phyloP scores from a whole-genome alignment of 352 stramenopile genomes.

The Blastocystis sp. region DNA sequence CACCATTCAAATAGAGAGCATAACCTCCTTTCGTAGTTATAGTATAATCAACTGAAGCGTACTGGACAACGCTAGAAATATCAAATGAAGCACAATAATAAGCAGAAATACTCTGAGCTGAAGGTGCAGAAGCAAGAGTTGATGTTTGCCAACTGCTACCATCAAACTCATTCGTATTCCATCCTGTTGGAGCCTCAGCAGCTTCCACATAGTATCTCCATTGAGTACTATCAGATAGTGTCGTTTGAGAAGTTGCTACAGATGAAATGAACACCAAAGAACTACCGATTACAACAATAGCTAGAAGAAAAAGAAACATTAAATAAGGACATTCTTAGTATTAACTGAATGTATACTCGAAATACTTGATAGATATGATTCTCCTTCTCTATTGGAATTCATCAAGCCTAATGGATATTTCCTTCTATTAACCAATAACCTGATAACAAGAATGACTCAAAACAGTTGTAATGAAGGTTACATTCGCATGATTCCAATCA shows the following conservation, averaged over 20 bases:
- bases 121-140: not conserved
- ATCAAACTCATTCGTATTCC: not conserved
- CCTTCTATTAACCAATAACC: too few relatives aligned
- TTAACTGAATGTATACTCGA: too few relatives aligned
- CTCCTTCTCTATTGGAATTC: too few relatives aligned
- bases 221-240: not conserved
- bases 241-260: not conserved
- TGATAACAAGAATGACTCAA: too few relatives aligned
- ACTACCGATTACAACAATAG: not conserved
- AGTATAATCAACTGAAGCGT: not conserved
- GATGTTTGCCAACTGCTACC: not conserved
- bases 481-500: too few relatives aligned
- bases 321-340: too few relatives aligned
- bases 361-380: too few relatives aligned
- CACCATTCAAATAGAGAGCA: conserved; percentile 51
- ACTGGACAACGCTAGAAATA: not conserved
- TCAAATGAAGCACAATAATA: conserved; percentile 42
- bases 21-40: conserved; percentile 4
- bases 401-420: too few relatives aligned
- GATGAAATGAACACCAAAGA: not conserved
- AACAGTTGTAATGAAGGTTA: too few relatives aligned
- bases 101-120: not conserved
- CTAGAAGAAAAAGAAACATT: not conserved
- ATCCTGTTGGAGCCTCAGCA: not conserved
- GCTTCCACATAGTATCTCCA: not conserved